Conservation (phyloP, 1,139 yeast species). For the Suhomyces chickasaworum region DNA sequence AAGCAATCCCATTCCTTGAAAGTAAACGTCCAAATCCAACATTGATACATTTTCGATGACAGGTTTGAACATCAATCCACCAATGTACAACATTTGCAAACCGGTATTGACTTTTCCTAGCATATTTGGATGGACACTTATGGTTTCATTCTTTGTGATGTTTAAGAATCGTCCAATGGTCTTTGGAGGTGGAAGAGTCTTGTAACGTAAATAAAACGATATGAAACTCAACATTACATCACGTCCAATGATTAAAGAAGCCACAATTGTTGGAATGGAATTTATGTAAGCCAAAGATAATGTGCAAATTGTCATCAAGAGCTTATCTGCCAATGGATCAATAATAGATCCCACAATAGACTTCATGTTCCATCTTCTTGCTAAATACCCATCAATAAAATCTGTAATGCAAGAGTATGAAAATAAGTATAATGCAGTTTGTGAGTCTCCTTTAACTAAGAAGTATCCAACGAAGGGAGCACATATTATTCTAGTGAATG, state of each 20-base stretch:
- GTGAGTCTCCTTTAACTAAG: constrained; percentile 61
- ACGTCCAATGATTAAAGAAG: constrained; percentile 77
- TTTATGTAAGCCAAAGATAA: constrained; percentile 70
- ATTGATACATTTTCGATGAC: constrained; percentile 41
- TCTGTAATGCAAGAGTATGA: constrained; percentile 89
- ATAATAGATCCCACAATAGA: constrained; percentile 87
- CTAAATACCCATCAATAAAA: constrained; percentile 87
- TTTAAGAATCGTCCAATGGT: constrained; percentile 68
- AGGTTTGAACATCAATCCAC: constrained; percentile 69
- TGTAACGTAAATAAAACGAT: constrained; percentile 72
- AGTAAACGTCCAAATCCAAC: constrained; percentile 18
- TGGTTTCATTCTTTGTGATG: constrained; percentile 79
- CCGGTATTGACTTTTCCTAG: constrained; percentile 89
- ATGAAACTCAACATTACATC: constrained; percentile 77
- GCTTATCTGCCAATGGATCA: constrained; percentile 95
- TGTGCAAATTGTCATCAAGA: constrained; percentile 85
- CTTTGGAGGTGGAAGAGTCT: constrained; percentile 74
- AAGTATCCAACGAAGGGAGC: constrained; percentile 86
- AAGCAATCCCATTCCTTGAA: constrained; percentile 34
- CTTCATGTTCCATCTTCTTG: constrained; percentile 73
- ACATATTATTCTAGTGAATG: constrained; percentile 72
- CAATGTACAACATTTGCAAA: constrained; percentile 88
- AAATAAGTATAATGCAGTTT: constrained; percentile 70
- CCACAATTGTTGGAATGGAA: constrained; percentile 68
- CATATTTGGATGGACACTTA: constrained; percentile 85